These are phyloP conservation scores for Laburnicola sp. DNA, from an alignment of 2,329 filamentous ascomycete species.

Conservation along the genomic window DNA sequence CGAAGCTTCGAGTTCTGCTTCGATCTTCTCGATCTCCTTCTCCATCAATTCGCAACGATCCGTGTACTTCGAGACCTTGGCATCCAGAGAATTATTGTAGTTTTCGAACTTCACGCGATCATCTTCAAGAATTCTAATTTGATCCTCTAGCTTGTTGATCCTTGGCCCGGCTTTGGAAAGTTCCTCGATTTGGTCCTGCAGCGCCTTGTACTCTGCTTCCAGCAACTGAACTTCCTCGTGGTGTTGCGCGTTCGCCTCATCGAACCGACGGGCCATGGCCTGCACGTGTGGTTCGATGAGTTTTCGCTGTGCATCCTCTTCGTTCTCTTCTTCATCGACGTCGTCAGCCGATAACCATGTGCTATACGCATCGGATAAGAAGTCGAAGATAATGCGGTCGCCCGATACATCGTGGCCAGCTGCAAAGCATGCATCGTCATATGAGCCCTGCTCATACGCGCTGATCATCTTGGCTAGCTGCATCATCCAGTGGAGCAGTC, in stretches of 20 bases:
- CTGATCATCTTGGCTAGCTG: conserved; percentile 94
- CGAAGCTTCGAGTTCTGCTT: conserved; percentile 77
- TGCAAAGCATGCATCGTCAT: conserved; percentile 88
- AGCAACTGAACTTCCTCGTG: conserved; percentile 80
- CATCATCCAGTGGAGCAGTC: conserved; percentile 98
- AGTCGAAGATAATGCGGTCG: conserved; percentile 92
- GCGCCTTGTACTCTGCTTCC: conserved; percentile 79
- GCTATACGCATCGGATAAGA: conserved; percentile 84
- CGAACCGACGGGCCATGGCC: conserved; percentile 85
- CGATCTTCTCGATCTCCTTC: conserved; percentile 80
- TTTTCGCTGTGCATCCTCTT: conserved; percentile 70
- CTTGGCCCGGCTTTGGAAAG: conserved; percentile 85
- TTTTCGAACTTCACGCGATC: conserved; percentile 94
- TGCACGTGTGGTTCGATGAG: conserved; percentile 82
- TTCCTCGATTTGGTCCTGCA: conserved; percentile 85
- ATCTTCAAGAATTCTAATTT: conserved; percentile 91
- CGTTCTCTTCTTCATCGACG: conserved; percentile 76
- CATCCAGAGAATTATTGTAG: conserved; percentile 83
- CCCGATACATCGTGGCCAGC: conserved; percentile 83
- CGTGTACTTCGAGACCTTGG: conserved; percentile 87
- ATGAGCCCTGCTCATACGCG: conserved; percentile 73
- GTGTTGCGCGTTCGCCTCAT: conserved; percentile 81
- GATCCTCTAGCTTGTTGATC: conserved; percentile 79
- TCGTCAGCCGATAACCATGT: conserved; percentile 86
- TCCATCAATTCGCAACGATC: conserved; percentile 78